Evolutionary conservation across 139 green algal genomes (phyloP), one percentile per base, ranked within the genome.

Genomic region (Ulvella scutata): DNA sequence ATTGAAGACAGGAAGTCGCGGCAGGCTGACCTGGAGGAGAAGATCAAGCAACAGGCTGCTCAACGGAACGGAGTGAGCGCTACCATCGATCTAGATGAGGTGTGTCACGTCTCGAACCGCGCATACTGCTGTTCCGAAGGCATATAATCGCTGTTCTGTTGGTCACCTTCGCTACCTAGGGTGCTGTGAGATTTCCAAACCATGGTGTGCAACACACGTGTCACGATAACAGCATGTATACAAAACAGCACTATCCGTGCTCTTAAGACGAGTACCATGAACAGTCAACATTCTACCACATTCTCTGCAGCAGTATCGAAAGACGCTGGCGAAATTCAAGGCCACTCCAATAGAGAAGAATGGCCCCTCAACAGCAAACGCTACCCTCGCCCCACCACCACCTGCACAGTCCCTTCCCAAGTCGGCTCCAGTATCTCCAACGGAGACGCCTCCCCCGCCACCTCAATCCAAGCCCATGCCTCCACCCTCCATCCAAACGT

Each of bases 31-130:
- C 51, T 67, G 17, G 51, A 67, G 17, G 51, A n/a, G 4, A 67
- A 67, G 51, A 67, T 67, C 10, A 67, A 67, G 51, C n/a, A n/a
- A n/a, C 51, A 67, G 33, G 51, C 51, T 34, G 51, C 51, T 67
- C n/a, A n/a, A 29, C 6, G n/a, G 6, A n/a, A 26, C 7, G 51
- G 51, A 6, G 33, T 67, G n/a, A 67, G 51, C 33, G 51, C 31
- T 26, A 34, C 51, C 31, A 26, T 29, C 13, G 51, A 67, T 23
- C 51, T 67, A 36, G 51, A 67, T 29, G 51, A 67, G 51, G 51
- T 67, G 33, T 36, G 20, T 13, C 9, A 34, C n/a, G n/a, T n/a
- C n/a, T n/a, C n/a, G n/a, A n/a, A n/a, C n/a, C n/a, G n/a, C n/a
- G n/a, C n/a, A n/a, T n/a, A n/a, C n/a, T n/a, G n/a, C n/a, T n/a